phyloP scores from a whole-genome alignment of 805 yeast species.

The Pichia heedii region DNA sequence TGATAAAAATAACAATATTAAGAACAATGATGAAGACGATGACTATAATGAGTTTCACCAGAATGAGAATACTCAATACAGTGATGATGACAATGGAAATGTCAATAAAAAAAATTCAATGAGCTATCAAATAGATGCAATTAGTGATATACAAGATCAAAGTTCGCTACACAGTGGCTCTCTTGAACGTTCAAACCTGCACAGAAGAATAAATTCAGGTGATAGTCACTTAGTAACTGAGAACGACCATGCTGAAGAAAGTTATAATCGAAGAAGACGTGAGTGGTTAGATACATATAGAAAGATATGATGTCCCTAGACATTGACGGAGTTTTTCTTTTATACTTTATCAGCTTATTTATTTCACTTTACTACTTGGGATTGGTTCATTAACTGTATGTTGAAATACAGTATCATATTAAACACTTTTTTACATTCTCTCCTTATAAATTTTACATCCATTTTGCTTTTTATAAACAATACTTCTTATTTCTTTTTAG shows the following conservation, averaged over 20 bases:
- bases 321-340: neutral
- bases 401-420: too few relatives aligned
- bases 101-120: too few relatives aligned
- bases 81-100: neutral
- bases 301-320: neutral
- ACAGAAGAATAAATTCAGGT: slow-evolving; percentile 4
- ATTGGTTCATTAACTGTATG: too few relatives aligned
- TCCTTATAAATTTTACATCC: too few relatives aligned
- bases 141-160: neutral
- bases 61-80: neutral
- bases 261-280: slow-evolving; percentile 34
- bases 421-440: neutral
- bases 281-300: slow-evolving; percentile 31
- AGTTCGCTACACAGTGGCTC: neutral
- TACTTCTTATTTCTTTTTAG: neutral
- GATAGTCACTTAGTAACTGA: slow-evolving; percentile 3
- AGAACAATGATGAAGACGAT: neutral
- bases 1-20: neutral
- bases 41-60: neutral
- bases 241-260: slow-evolving; percentile 30
- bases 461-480: neutral
- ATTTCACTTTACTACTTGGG: neutral
- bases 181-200: neutral
- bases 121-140: neutral
- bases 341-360: neutral